These are phyloP conservation scores for Trifolium pratense DNA, from an alignment of 306 rosid species.

Conservation along the genomic window DNA sequence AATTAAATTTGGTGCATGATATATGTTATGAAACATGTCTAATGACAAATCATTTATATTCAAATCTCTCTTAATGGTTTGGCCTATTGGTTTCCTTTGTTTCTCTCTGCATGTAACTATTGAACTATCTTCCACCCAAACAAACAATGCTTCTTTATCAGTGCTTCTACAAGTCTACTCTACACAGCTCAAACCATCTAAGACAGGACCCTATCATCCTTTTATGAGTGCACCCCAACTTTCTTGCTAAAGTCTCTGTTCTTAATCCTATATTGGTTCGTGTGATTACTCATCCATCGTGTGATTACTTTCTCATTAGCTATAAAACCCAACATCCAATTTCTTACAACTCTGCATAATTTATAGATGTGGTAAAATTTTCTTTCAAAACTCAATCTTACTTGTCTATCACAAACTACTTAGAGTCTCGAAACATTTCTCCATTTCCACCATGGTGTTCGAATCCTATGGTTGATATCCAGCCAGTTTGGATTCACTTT, in stretches of 20 bases:
- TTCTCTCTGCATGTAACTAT: not conserved
- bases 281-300: not conserved
- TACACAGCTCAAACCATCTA: not conserved
- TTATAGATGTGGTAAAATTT: not conserved
- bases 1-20: conserved; percentile 24
- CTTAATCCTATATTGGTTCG: not conserved
- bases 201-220: not conserved
- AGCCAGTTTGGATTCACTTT: not conserved
- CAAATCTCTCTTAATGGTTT: not conserved
- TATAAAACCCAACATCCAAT: not conserved
- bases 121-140: not conserved
- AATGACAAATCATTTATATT: conserved; percentile 5
- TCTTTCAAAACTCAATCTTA: not conserved
- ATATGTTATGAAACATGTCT: not conserved
- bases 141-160: not conserved
- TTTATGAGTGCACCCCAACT: not conserved
- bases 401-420: conserved; percentile 9
- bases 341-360: not conserved
- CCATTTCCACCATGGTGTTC: not conserved
- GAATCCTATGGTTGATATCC: conserved; percentile 5
- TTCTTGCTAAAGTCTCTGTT: not conserved
- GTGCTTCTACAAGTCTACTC: conserved; percentile 10
- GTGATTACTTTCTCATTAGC: not conserved
- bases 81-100: not conserved
- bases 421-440: not conserved